A percentile compares a stretch with the other conserved stretches of the same genome.
These are phyloP conservation scores for Lichina pygmaea DNA, from an alignment of 495 filamentous ascomycete genomes.

Conservation along the genomic window DNA sequence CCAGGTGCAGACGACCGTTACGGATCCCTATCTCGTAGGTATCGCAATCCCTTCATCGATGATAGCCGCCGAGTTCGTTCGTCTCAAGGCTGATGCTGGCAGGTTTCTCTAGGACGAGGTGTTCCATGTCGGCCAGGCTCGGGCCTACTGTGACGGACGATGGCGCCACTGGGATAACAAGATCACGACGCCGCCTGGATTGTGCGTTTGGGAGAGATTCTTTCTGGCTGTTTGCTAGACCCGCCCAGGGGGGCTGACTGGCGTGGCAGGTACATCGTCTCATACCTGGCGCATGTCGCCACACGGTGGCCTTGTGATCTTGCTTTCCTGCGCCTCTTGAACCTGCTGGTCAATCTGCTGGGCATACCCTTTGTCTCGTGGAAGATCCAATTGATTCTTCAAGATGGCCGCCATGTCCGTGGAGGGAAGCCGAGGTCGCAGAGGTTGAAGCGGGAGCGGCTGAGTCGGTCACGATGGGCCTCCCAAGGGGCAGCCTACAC, in stretches of 20 bases:
- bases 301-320: not conserved
- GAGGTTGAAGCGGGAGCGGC: not conserved
- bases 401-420: too few relatives aligned
- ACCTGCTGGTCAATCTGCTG: not conserved
- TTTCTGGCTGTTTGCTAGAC: not conserved
- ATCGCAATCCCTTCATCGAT: not conserved
- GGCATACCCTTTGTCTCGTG: not conserved
- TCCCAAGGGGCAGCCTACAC: not conserved
- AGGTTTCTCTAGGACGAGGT: constrained; percentile 45
- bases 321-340: not conserved
- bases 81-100: constrained; percentile 5
- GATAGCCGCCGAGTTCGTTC: not conserved
- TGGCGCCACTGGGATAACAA: constrained; percentile 79
- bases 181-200: constrained; percentile 81
- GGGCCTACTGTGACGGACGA: constrained; percentile 51
- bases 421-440: not conserved
- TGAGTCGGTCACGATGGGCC: not conserved
- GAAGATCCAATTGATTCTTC: not conserved
- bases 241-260: not conserved
- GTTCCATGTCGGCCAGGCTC: constrained; percentile 83
- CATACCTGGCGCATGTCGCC: constrained; percentile 11
- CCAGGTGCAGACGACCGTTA: not conserved
- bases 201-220: constrained; percentile 23
- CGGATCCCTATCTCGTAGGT: constrained; percentile 4
- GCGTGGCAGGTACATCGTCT: constrained; percentile 23